Conservation (phyloP, 805 yeast species). For the Yarrowia deformans region DNA sequence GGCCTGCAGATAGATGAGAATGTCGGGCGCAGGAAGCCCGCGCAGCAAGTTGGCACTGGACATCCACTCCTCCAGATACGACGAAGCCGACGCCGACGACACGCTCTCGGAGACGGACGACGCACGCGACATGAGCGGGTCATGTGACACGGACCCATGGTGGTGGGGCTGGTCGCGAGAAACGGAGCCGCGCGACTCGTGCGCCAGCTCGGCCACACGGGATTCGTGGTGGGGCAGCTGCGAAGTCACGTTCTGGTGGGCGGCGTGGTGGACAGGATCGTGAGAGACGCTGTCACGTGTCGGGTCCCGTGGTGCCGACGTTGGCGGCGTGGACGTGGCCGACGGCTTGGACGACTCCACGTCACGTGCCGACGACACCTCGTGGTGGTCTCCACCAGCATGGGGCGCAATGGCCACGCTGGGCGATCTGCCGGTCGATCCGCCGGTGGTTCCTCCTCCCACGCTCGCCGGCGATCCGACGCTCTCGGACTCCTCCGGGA, state of each 20-base stretch:
- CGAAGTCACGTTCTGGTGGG: not conserved
- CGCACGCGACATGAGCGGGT: constrained; percentile 5
- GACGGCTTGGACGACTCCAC: too few relatives aligned
- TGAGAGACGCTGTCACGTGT: constrained; percentile 5
- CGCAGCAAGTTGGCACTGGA: constrained; percentile 43
- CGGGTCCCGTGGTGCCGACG: too few relatives aligned
- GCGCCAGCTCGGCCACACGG: constrained; percentile 8
- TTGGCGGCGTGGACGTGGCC: too few relatives aligned
- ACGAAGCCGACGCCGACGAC: constrained; percentile 6
- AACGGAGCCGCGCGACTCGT: not conserved
- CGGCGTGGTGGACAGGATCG: constrained; percentile 3
- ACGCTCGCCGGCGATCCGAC: constrained; percentile 5
- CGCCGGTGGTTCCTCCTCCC: not conserved
- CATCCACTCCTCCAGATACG: constrained; percentile 43
- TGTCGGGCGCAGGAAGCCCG: constrained; percentile 46
- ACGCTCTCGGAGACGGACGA: constrained; percentile 9
- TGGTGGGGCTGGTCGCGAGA: not conserved
- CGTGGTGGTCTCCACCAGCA: constrained; percentile 1
- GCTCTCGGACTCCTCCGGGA: constrained; percentile 13
- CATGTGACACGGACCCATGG: constrained; percentile 12
- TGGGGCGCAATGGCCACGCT: constrained; percentile 18
- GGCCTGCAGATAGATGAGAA: constrained; percentile 43
- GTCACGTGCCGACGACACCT: too few relatives aligned
- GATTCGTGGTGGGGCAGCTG: constrained; percentile 1
- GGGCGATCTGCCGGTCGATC: not conserved